A percentile compares a stretch with the other conserved stretches of the same genome.
Conservation (phyloP, 2,329 filamentous ascomycete species). For the Colletotrichum orbiculare region DNA sequence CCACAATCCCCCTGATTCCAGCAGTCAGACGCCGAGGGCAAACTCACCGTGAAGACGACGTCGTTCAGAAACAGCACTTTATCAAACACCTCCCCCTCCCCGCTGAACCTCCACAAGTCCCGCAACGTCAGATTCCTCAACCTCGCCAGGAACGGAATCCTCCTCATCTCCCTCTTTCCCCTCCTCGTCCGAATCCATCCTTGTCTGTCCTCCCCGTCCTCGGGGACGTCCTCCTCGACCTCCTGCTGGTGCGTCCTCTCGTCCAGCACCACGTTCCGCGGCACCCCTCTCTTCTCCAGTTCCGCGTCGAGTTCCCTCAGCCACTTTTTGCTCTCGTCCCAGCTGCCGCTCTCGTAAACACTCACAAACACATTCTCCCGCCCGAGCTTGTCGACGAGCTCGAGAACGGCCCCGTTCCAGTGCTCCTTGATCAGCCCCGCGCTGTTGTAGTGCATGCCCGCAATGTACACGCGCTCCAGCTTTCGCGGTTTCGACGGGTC, state of each 20-base stretch:
- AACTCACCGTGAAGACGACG: conserved; percentile 67
- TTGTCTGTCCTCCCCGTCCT: conserved; percentile 47
- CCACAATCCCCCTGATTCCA: too few relatives aligned
- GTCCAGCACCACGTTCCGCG: conserved; percentile 67
- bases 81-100: conserved; percentile 64
- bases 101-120: conserved; percentile 63
- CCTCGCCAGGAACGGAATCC: conserved; percentile 76
- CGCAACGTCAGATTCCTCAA: conserved; percentile 73
- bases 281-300: conserved; percentile 63
- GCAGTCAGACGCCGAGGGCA: neutral
- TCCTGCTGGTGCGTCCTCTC: conserved; percentile 68
- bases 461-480: conserved; percentile 69
- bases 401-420: conserved; percentile 71
- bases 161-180: conserved; percentile 65
- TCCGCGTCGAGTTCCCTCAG: conserved; percentile 66
- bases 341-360: conserved; percentile 76
- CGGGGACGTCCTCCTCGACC: conserved; percentile 48
- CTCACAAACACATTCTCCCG: conserved; percentile 74
- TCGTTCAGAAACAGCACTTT: conserved; percentile 73
- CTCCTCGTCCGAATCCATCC: conserved; percentile 74
- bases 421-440: conserved; percentile 67
- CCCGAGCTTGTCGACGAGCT: conserved; percentile 67
- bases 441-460: conserved; percentile 76
- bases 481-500: conserved; percentile 40
- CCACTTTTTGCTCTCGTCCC: conserved; percentile 74